Evolutionary conservation across 228 moss, liverwort and hornwort genomes (phyloP).

Genomic region (Sphagnum magellanicum): DNA sequence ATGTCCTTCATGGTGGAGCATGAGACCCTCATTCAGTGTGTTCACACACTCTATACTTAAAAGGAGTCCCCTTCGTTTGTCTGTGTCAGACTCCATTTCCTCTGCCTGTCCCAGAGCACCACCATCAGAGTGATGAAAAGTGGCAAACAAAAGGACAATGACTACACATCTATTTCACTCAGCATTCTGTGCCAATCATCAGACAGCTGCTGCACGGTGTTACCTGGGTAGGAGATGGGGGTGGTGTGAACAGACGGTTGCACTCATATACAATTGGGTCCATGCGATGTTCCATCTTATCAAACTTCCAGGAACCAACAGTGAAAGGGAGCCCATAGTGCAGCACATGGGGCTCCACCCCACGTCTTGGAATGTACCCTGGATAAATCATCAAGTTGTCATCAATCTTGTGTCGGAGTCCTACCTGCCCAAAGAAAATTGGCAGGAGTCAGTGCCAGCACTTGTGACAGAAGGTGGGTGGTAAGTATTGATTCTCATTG

Average conservation of each 20-base stretch:
- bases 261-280: conserved; percentile 69
- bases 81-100: conserved; percentile 24
- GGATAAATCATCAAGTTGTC: conserved; percentile 91
- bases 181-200: neutral
- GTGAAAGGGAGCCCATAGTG: conserved; percentile 89
- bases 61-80: conserved; percentile 50
- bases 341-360: conserved; percentile 80
- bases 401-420: conserved; percentile 71
- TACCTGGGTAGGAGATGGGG: conserved; percentile 76
- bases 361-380: conserved; percentile 56
- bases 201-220: neutral
- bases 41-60: conserved; percentile 92
- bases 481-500: too few relatives aligned
- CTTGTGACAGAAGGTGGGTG: too few relatives aligned
- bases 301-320: conserved; percentile 74
- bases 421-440: conserved; percentile 32
- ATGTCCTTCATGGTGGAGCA: conserved; percentile 61
- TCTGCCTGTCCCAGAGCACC: conserved; percentile 40
- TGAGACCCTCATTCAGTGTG: conserved; percentile 81
- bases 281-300: conserved; percentile 65
- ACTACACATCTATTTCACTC: too few relatives aligned
- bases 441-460: too few relatives aligned
- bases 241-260: conserved; percentile 71
- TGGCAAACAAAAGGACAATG: too few relatives aligned
- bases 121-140: too few relatives aligned